Conservation (phyloP, 139 green algal species). For the Chlamydomonas urium region DNA sequence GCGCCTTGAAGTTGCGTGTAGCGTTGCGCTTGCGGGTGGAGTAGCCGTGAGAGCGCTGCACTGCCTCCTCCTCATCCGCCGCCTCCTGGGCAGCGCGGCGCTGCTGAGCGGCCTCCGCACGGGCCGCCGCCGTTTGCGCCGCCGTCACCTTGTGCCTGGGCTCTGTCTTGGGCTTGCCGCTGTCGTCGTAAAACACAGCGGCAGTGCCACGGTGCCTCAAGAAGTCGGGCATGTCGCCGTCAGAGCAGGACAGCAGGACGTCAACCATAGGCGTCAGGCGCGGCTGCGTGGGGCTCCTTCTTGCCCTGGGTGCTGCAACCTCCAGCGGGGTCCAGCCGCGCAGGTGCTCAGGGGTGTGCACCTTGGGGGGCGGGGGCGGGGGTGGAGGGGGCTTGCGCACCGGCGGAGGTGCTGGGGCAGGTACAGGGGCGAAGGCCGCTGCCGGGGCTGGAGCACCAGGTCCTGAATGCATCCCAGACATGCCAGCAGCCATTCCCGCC, state of each 20-base stretch:
- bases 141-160: too few species aligned
- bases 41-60: conserved; percentile 3
- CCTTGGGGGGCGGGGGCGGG: conserved; percentile 6
- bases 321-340: background rate
- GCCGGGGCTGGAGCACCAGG: too few species aligned
- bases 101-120: background rate
- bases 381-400: too few species aligned
- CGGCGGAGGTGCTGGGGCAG: too few species aligned
- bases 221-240: conserved; percentile 6
- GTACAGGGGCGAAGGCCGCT: too few species aligned
- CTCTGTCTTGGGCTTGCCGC: too few species aligned
- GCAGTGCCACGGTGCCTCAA: background rate
- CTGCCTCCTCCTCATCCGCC: background rate
- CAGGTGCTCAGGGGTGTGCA: background rate
- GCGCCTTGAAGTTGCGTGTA: conserved; percentile 11
- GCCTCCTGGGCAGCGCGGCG: background rate
- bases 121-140: too few species aligned
- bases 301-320: background rate
- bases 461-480: too few species aligned
- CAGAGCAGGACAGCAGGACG: conserved; percentile 5
- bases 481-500: too few species aligned
- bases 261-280: background rate
- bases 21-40: conserved; percentile 8
- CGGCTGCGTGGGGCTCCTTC: background rate
- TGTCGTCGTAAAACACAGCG: background rate